Base-by-base conservation (phyloP, 192 early-diverging fungal genomes). In the Coemansia sp. region DNA sequence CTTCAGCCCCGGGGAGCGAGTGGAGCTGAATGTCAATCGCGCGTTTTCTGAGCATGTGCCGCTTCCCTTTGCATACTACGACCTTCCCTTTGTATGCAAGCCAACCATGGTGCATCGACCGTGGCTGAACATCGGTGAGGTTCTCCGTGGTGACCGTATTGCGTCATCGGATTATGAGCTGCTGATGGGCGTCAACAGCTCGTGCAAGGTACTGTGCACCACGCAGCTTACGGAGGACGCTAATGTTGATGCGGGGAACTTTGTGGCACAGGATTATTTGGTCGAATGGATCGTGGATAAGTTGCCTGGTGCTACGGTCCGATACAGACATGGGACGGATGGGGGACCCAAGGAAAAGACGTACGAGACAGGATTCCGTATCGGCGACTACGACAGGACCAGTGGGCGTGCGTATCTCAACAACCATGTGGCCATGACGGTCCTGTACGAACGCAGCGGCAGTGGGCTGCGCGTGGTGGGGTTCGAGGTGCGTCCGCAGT, bases 261-360 rank as follows among this genome's bases (percentile, higher is more conserved):
- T 87, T 22, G 81, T 85, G 28, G 59, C 73, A 61, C 82, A 87
- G 61, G 81, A 86, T 29, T 87, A 89, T 40, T 65, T 73, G 57
- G 81, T 85, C 36, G 88, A 89, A 64, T 89, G 85, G 85, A 79
- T 89, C 28, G 81, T 87, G 0, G 88, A 89, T 61, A 87, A 87
- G 62, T 59, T 89, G 50, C 88, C 88, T 0, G 83, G 83, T 19
- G 88, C 88, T 4, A 87, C 85, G 2, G 79, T 74, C 40, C 64
- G 40, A 61, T 50, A 66, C 6, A 72, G 65, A 27, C 60, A 54
- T 29, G 52, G 53, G 13, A 6, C 9, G 7, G 41, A 42, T 3
- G 6, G 17, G 2, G 22, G 25, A 1, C 28, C 42, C 15, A 44
- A 34, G 34, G 19, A 71, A 14, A 78, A 73, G 41, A 64, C 56